A percentile compares a stretch with the other conserved stretches of the same genome.
phyloP scores from a whole-genome alignment of 306 rosid species.

The Macrotyloma uniflorum region DNA sequence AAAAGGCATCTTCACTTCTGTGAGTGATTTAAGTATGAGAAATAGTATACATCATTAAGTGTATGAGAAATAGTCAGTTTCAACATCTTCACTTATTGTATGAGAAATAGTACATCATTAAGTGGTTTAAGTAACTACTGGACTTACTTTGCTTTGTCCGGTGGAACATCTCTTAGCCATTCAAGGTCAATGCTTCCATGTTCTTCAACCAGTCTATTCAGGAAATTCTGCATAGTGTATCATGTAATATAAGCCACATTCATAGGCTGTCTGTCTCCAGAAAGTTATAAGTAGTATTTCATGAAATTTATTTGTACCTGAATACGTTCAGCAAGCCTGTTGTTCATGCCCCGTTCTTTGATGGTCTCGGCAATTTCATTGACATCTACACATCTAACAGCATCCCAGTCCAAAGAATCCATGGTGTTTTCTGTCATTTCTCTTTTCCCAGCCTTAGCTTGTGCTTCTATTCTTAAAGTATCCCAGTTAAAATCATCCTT shows the following conservation, averaged over 20 bases:
- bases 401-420: constrained; percentile 99
- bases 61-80: constrained; percentile 21
- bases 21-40: constrained; percentile 18
- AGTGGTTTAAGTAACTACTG: constrained; percentile 32
- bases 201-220: constrained; percentile 82
- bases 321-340: constrained; percentile 91
- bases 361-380: constrained; percentile 71
- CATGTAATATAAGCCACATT: constrained; percentile 41
- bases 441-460: constrained; percentile 61
- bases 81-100: no score
- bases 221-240: constrained; percentile 70
- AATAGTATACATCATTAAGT: constrained; percentile 24
- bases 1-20: constrained; percentile 3
- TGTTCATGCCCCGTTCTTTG: constrained; percentile 98
- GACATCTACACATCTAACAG: constrained; percentile 85
- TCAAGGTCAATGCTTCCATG: constrained; percentile 88
- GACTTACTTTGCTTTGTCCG: constrained; percentile 95
- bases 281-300: constrained; percentile 24
- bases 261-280: constrained; percentile 18
- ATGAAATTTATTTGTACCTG: constrained; percentile 55
- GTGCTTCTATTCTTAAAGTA: constrained; percentile 63
- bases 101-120: constrained; percentile 26
- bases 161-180: constrained; percentile 98
- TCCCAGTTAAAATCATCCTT: constrained; percentile 71
- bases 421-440: constrained; percentile 64